Evolutionary conservation across 345 rosid genomes (phyloP).

Genomic region (Nephelium lappaceum): DNA sequence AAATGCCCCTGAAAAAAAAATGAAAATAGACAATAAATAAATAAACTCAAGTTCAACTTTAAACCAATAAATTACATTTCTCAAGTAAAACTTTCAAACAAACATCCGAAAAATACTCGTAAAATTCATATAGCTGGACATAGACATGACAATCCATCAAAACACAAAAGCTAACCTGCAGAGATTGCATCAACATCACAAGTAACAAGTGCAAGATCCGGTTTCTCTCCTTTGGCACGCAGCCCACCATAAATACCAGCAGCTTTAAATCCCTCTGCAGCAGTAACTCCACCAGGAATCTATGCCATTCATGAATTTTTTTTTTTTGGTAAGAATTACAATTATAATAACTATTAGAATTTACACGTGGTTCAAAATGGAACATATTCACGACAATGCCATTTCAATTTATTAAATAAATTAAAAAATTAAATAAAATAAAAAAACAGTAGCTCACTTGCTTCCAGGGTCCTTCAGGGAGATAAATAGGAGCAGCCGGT

Average conservation of each 20-base stretch:
- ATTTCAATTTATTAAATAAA: not conserved
- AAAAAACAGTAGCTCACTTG: slow-evolving; percentile 41
- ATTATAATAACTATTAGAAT: not conserved
- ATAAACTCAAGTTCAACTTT: not conserved
- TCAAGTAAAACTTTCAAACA: not conserved
- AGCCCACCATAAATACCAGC: slow-evolving; percentile 83
- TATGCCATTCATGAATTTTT: slow-evolving; percentile 24
- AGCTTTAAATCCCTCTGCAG: slow-evolving; percentile 89
- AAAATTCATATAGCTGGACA: not conserved
- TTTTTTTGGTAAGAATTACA: not conserved
- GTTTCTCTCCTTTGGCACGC: slow-evolving; percentile 84
- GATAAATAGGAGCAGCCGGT: slow-evolving; percentile 83
- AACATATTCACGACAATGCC: not conserved
- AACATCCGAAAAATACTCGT: not conserved
- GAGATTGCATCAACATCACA: slow-evolving; percentile 84
- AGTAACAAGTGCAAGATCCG: slow-evolving; percentile 85
- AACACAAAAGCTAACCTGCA: slow-evolving; percentile 55
- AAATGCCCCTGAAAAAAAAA: slow-evolving; percentile 62
- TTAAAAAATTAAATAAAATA: no score
- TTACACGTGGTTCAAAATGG: not conserved
- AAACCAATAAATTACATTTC: slow-evolving; percentile 1
- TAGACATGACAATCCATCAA: slow-evolving; percentile 6
- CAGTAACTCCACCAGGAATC: slow-evolving; percentile 94
- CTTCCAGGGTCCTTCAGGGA: slow-evolving; percentile 86
- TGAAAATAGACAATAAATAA: slow-evolving; percentile 1